A percentile compares a stretch with the other conserved stretches of the same genome.
phyloP scores from a whole-genome alignment of 768 basidiomycete genomes.

The Multifurca ochricompacta region DNA sequence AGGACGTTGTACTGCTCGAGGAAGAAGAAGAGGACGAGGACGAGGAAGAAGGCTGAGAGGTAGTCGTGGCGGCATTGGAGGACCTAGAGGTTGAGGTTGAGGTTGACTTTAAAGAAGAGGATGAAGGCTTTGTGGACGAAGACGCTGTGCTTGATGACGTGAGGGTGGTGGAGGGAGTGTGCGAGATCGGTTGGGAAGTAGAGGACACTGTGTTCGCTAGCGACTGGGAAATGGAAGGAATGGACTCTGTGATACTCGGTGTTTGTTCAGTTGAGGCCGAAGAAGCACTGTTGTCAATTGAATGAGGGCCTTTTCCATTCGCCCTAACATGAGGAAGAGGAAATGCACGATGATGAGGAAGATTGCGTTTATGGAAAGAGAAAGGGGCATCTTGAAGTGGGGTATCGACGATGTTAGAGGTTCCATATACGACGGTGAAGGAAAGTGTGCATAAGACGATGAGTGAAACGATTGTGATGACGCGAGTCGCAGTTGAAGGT shows the following conservation, averaged over 20 bases:
- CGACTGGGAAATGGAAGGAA: background rate
- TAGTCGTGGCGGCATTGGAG: background rate
- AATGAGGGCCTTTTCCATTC: too few species aligned
- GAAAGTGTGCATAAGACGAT: conserved; percentile 5
- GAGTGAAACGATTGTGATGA: conserved; percentile 19
- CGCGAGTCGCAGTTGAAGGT: background rate
- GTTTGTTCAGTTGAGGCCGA: background rate
- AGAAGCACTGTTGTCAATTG: background rate
- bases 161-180: too few species aligned
- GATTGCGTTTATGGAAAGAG: background rate
- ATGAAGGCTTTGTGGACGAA: background rate
- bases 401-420: conserved; percentile 3
- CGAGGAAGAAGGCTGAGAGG: background rate
- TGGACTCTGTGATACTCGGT: too few species aligned
- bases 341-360: background rate
- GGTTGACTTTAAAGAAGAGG: background rate
- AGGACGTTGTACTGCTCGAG: background rate
- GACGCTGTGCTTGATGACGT: background rate
- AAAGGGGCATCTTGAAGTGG: background rate
- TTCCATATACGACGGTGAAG: background rate
- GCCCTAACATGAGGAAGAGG: conserved; percentile 2
- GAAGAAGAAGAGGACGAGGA: background rate
- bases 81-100: background rate
- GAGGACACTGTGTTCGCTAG: background rate
- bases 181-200: background rate